Base-by-base conservation (phyloP, 345 rosid species). In the Eucalyptus fibrosa region DNA sequence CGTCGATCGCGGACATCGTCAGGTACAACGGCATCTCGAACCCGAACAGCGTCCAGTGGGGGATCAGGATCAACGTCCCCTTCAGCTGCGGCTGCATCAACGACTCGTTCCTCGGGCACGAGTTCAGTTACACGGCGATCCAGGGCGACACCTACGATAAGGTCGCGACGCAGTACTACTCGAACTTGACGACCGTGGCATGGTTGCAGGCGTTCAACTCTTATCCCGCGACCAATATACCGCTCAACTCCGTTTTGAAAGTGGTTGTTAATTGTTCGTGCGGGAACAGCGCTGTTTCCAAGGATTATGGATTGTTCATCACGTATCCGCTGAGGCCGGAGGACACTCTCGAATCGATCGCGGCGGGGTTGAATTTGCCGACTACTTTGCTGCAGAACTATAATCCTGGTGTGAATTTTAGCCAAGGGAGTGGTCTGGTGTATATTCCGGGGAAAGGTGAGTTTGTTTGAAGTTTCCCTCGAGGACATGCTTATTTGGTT, bases 261-360 rank as follows among this genome's bases (percentile, higher is more conserved):
- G 99, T 97, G n/a, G 92, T 91, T 17, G 98, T 97, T 85, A 97
- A 94, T 67, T 97, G 98, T 86, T 96, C 97, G 49, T 96, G 99
- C 86, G 99, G 98, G 45, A 56, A 95, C 77, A 91, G 91, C 45
- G 9, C 23, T 0, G 92, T 96, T 80, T 95, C 97, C 1, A 92
- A 92, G 88, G 92, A 92, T 4, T 96, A 93, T 83, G 97, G 98
- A 26, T 86, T 97, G 93, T 97, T 97, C 81, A 47, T 91, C 32
- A 95, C 98, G 4, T 96, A 95, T 69, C 98, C 99, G 32, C 95
- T 97, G 87, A 95, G 95, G 89, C 91, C 91, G 10, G 93, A 18
- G 40, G 96, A 98, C 13, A 94, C 90, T 51, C 91, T 98, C 51
- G 72, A 51, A 16, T 87, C 95, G 34, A 87, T 97, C 37, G 94